phyloP scores from a whole-genome alignment of 2,329 filamentous ascomycete species.

The Talaromyces sp. region DNA sequence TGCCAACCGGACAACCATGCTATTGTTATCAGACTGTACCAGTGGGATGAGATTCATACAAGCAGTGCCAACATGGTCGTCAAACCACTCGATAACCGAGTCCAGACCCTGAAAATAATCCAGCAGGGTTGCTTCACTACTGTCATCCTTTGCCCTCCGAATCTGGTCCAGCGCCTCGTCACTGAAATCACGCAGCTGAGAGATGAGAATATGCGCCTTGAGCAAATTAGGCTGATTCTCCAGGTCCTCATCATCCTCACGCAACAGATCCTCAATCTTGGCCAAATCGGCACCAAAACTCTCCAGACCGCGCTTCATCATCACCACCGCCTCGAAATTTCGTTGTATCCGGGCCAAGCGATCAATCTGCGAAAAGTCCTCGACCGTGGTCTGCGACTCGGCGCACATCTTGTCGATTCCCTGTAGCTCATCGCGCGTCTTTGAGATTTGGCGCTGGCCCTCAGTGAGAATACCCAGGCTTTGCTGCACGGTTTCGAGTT shows the following conservation, averaged over 20 bases:
- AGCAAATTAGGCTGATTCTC: constrained; percentile 91
- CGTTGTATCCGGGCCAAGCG: constrained; percentile 57
- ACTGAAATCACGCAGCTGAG: constrained; percentile 83
- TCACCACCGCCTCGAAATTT: constrained; percentile 90
- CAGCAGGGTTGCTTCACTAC: constrained; percentile 73
- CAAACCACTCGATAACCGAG: constrained; percentile 86
- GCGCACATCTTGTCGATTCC: constrained; percentile 97
- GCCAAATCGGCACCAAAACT: constrained; percentile 74
- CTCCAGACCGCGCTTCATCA: constrained; percentile 87
- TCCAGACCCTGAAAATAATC: constrained; percentile 87
- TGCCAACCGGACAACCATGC: constrained; percentile 83
- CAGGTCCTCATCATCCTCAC: constrained; percentile 74
- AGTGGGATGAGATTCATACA: constrained; percentile 86
- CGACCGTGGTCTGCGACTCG: constrained; percentile 95
- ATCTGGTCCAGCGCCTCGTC: constrained; percentile 98
- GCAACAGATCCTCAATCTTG: constrained; percentile 70
- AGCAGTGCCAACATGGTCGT: constrained; percentile 84
- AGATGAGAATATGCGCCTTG: constrained; percentile 85
- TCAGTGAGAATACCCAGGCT: constrained; percentile 86
- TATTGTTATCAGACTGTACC: constrained; percentile 78
- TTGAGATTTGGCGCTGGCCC: constrained; percentile 82
- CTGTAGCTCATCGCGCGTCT: constrained; percentile 97
- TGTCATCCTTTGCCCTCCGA: constrained; percentile 63
- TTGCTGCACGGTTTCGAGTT: constrained; percentile 88
- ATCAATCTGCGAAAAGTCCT: constrained; percentile 86